Percentiles rank a stretch among this genome's conserved stretches.
Conservation (phyloP, 805 yeast genomes). For the Yarrowia sp. region DNA sequence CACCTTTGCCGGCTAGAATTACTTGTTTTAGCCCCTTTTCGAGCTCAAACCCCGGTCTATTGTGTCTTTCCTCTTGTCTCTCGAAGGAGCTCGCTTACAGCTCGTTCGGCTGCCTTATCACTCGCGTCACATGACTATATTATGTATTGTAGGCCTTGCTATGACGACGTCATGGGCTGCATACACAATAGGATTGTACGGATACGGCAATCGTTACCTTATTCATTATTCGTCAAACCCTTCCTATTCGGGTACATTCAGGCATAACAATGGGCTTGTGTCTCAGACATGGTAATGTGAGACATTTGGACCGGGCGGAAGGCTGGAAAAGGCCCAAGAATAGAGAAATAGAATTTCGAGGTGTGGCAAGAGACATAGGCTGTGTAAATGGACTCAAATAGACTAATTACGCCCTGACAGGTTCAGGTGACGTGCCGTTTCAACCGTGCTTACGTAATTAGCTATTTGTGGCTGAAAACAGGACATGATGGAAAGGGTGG, state of each 20-base stretch:
- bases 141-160: neutral
- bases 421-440: neutral
- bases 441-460: neutral
- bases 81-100: neutral
- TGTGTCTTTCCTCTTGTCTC: neutral
- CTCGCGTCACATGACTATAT: slow-evolving; percentile 5
- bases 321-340: neutral
- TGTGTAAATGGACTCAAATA: neutral
- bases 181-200: slow-evolving; percentile 30
- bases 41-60: no score
- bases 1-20: no score
- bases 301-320: slow-evolving; percentile 29
- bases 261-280: slow-evolving; percentile 15
- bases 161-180: slow-evolving; percentile 25
- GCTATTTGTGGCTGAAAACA: neutral
- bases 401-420: neutral
- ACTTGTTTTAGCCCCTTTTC: no score
- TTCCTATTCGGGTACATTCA: slow-evolving; percentile 1
- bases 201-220: slow-evolving; percentile 32
- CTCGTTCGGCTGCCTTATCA: slow-evolving; percentile 16
- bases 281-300: slow-evolving; percentile 7
- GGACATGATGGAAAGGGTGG: no score
- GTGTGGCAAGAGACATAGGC: neutral
- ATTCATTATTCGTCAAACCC: slow-evolving; percentile 23
- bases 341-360: neutral